Conservation (phyloP, 495 filamentous ascomycete genomes). For the Podospora pseudoanserina region DNA sequence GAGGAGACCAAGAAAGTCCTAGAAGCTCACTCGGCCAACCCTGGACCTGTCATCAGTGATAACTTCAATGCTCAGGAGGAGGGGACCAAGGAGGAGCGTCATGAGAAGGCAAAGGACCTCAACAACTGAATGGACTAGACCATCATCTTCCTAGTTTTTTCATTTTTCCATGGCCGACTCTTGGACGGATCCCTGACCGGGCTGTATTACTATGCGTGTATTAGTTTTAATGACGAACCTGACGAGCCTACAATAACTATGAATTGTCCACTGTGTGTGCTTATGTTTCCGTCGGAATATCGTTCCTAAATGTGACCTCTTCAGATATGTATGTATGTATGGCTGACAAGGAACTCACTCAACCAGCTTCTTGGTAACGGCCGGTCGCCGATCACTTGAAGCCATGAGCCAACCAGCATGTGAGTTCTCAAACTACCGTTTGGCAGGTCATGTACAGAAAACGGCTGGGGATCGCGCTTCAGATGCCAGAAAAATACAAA, state of each 20-base stretch:
- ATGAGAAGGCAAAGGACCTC: conserved; percentile 58
- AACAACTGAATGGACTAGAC: conserved; percentile 51
- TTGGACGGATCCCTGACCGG: background rate
- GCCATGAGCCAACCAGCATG: background rate
- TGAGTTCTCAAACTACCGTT: background rate
- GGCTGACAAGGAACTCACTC: background rate
- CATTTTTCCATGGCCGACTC: background rate
- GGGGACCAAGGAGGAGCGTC: conserved; percentile 64
- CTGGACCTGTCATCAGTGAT: conserved; percentile 48
- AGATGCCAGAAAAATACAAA: too few relatives aligned
- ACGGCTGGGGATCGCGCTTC: background rate
- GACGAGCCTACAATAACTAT: background rate
- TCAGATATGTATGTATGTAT: background rate
- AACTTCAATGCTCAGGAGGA: conserved; percentile 46
- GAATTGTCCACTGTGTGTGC: background rate
- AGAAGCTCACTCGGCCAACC: conserved; percentile 44
- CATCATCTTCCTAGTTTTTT: background rate
- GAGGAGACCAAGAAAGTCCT: conserved; percentile 34
- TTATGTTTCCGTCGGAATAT: background rate
- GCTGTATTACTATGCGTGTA: background rate
- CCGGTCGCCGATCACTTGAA: background rate
- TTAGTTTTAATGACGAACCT: background rate
- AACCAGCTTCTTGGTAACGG: background rate
- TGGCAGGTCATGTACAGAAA: background rate
- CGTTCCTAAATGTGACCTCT: background rate